phyloP scores from a whole-genome alignment of 2,329 filamentous ascomycete species.

The Fusarium sp. region DNA sequence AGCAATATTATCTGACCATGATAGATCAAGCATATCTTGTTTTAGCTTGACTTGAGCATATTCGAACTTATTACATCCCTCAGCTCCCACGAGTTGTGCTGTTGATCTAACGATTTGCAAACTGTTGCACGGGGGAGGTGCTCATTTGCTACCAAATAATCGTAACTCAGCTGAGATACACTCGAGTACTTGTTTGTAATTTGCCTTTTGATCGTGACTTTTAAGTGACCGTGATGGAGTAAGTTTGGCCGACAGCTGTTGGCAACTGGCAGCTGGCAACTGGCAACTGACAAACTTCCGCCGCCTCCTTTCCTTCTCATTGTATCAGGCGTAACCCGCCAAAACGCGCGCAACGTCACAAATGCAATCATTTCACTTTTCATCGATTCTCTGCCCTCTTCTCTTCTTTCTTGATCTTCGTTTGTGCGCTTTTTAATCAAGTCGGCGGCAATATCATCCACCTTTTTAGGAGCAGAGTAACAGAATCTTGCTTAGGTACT shows the following conservation, averaged over 20 bases:
- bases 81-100: not conserved
- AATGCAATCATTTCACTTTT: not conserved
- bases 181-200: not conserved
- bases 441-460: conserved; percentile 1
- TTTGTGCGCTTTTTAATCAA: conserved; percentile 8
- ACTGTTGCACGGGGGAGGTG: conserved; percentile 1
- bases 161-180: conserved; percentile 8
- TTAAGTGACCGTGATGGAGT: conserved; percentile 6
- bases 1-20: not conserved
- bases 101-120: not conserved
- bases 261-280: conserved; percentile 26
- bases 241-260: conserved; percentile 30
- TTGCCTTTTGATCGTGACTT: not conserved
- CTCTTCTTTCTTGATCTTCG: not conserved
- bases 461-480: not conserved
- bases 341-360: conserved; percentile 15
- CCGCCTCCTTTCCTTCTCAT: not conserved
- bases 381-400: not conserved
- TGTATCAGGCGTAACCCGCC: conserved; percentile 12
- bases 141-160: not conserved
- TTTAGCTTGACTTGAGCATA: too few relatives aligned
- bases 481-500: not conserved
- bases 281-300: conserved; percentile 9
- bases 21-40: not conserved
- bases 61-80: not conserved